Evolutionary conservation across 169 alveolate species (phyloP), one percentile per base, ranked within the genome.

Genomic region (Plasmodium coatneyi): DNA sequence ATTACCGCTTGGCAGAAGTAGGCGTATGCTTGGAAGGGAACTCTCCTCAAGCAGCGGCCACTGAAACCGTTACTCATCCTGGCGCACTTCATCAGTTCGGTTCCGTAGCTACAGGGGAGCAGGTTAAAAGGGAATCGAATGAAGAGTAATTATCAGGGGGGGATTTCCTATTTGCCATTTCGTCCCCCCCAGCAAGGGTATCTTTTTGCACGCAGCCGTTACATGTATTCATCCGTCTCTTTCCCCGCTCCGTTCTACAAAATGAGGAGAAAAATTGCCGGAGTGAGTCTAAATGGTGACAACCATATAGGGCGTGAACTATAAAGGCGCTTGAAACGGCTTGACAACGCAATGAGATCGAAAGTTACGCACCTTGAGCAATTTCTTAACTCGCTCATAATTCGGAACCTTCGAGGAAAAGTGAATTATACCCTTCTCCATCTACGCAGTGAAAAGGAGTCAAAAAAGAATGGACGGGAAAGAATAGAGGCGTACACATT

Each of bases 1-100:
- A 60, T 89, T 89, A 89, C 94, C 46, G 94, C 94, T 89, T 89
- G 94, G 71, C 94, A 89, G 82, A 89, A 89, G 70, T 89, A 89
- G 54, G 94, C 94, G 72, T 89, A 96, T 1, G 97, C 97, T 52
- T 94, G 95, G 71, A 96, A 96, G 16, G 98, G 98, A 5, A 96
- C 95, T 66, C 96, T 96, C 46, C 98, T 81, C 56, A 96, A 32
- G 39, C 96, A 92, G 22, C 98, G 84, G 4, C 98, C 98, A 16
- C 97, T 95, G 46, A 96, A 92, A 0, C 95, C 97, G 3, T 92
- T 81, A 43, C 95, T 80, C 71, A 43, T 70, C 60, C 79, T 81
- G 9, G 96, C 72, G 36, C 96, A 92, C 28, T 95, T 72, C 46
- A 92, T 66, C 39, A 96, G 43, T 83, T 46, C 71, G n/a, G 39